phyloP scores from a whole-genome alignment of 2,329 filamentous ascomycete species.

The Penicillium sp. region DNA sequence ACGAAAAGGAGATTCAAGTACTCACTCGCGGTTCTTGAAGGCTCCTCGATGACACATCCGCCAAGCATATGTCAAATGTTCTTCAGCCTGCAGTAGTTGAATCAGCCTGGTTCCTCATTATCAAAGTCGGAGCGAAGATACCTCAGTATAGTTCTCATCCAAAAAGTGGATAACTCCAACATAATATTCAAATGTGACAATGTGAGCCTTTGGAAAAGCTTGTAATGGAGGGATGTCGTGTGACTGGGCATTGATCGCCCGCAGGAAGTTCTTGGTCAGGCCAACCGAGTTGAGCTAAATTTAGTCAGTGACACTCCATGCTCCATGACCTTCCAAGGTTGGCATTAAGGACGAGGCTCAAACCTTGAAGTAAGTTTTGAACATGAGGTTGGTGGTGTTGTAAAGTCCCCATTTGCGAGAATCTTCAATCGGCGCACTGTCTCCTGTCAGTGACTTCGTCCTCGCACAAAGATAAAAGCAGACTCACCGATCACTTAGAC shows the following conservation, averaged over 20 bases:
- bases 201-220: slow-evolving; percentile 81
- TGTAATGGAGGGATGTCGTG: slow-evolving; percentile 78
- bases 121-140: slow-evolving; percentile 35
- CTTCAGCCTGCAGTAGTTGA: slow-evolving; percentile 62
- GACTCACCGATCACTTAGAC: slow-evolving; percentile 78
- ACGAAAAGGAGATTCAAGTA: neutral
- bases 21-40: slow-evolving; percentile 74
- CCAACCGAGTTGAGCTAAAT: slow-evolving; percentile 74
- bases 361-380: slow-evolving; percentile 95
- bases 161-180: slow-evolving; percentile 89
- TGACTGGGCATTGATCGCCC: slow-evolving; percentile 71
- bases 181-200: slow-evolving; percentile 96
- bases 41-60: slow-evolving; percentile 72
- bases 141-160: slow-evolving; percentile 85
- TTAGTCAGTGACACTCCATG: slow-evolving; percentile 8
- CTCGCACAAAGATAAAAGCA: neutral
- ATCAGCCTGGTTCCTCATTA: neutral
- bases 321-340: too few species aligned
- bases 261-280: slow-evolving; percentile 86
- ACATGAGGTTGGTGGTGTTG: slow-evolving; percentile 87
- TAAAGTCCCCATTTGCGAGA: slow-evolving; percentile 98
- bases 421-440: slow-evolving; percentile 74
- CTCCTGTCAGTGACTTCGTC: slow-evolving; percentile 11
- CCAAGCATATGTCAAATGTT: slow-evolving; percentile 76
- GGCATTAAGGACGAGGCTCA: neutral